phyloP scores from a whole-genome alignment of 2,329 filamentous ascomycete genomes.

The Helotiales sp. region DNA sequence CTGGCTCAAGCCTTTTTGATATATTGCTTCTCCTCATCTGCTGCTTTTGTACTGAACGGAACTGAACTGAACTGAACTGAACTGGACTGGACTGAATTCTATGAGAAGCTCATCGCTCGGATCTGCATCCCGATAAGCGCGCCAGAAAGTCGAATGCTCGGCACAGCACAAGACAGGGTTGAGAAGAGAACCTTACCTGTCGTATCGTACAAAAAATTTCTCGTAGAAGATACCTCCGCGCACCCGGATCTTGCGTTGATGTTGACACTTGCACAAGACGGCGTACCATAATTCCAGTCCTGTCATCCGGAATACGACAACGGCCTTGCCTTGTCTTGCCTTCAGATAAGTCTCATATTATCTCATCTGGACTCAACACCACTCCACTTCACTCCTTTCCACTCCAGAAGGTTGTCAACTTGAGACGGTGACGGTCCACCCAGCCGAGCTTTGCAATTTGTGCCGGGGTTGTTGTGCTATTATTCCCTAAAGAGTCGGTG shows the following conservation, averaged over 20 bases:
- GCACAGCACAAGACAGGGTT: conserved; percentile 1
- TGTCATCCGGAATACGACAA: conserved; percentile 2
- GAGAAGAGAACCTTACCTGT: background rate
- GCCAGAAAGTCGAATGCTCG: background rate
- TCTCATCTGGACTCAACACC: background rate
- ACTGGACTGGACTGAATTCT: no score
- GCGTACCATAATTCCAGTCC: background rate
- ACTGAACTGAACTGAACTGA: no score
- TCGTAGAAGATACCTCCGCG: background rate
- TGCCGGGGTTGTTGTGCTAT: background rate
- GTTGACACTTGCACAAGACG: background rate
- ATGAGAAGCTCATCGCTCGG: conserved; percentile 10
- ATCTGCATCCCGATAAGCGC: conserved; percentile 1
- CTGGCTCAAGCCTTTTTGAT: background rate
- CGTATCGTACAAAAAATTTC: conserved; percentile 3
- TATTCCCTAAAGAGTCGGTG: conserved; percentile 9
- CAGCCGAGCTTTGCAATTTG: conserved; percentile 4
- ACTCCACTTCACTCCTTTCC: no score
- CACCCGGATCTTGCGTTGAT: background rate
- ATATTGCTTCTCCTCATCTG: conserved; percentile 2
- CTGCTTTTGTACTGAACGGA: background rate
- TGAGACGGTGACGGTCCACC: no score
- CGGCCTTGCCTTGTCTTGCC: background rate
- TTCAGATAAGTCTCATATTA: background rate
- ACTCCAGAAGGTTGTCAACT: background rate